A percentile compares a stretch with the other conserved stretches of the same genome.
Conservation (phyloP, 2,329 filamentous ascomycete genomes). For the Coniochaeta sp. region DNA sequence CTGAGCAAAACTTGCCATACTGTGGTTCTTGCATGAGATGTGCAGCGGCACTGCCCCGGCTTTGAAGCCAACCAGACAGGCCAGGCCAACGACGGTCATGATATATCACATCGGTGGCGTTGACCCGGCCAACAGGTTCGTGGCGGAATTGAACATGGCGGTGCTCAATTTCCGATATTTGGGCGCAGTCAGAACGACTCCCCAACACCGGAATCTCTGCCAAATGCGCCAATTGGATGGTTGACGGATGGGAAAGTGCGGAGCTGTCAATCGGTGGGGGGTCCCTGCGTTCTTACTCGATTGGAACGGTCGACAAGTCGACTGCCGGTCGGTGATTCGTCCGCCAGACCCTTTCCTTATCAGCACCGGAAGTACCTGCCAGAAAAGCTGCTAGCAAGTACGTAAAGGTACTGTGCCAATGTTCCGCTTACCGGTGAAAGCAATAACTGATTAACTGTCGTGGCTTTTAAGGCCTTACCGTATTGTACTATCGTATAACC, state of each 20-base stretch:
- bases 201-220: not conserved
- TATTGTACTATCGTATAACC: too few species aligned
- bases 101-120: not conserved
- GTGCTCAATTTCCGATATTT: too few species aligned
- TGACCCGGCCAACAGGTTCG: not conserved
- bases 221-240: not conserved
- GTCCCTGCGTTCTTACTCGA: conserved; percentile 3
- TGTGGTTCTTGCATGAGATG: not conserved
- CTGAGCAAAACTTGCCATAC: not conserved
- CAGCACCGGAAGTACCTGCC: too few species aligned
- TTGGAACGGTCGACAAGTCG: not conserved
- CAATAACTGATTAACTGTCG: too few species aligned
- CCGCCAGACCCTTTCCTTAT: not conserved
- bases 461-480: too few species aligned
- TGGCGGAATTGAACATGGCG: not conserved
- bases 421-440: not conserved
- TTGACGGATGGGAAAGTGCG: too few species aligned
- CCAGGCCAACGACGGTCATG: too few species aligned
- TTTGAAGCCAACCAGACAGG: too few species aligned
- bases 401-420: too few species aligned
- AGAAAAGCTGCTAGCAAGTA: too few species aligned
- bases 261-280: not conserved
- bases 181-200: too few species aligned
- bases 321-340: not conserved
- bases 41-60: not conserved